Base-by-base conservation (phyloP, 1,284 basidiomycete genomes). In the Ustilago vetiveriae region DNA sequence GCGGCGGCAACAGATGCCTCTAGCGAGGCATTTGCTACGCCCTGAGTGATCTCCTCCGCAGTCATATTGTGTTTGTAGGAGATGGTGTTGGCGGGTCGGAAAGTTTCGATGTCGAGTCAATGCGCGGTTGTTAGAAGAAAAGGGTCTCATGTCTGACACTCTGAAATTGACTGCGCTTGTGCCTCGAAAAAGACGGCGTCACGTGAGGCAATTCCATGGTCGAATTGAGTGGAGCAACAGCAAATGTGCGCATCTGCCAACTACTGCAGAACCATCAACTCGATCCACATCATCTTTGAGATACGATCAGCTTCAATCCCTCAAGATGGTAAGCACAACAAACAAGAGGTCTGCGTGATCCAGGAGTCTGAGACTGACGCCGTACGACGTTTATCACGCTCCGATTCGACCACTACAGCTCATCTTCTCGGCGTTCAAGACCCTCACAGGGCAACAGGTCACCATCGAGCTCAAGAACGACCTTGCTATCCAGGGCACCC, bases 401-500 rank as follows among this genome's bases (percentile, higher is more conserved):
- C 10, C 9, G 41, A 16, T 38, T 17, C 7, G 10, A 37, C 26
- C 2, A 19, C 38, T 35, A 11, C 80, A 94, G 93, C 88, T 95
- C 76, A 95, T 95, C 77, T 95, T 95, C 84, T 94, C 92, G 43
- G 94, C 98, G 39, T 98, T 99, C 90, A 98, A 98, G 85, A 98
- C 95, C 14, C 88, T 99, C 46, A 98, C 95, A 4, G 94, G 96
- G 83, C 94, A 97, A 82, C 88, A 90, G 75, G 72, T 76, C 37
- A 96, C 93, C 16, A 94, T 98, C 75, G 95, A 99, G 83, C 89
- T 99, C 79, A 98, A 99, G 85, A 99, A 99, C 84, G 95, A 98
- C 84, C 89, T 98, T 50, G 94, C 92, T 17, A 95, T 98, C 82
- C 93, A 92, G 13, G 96, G 96, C 3, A 91, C 93, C 21, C 85